Evolutionary conservation across 2,329 filamentous ascomycete genomes (phyloP).

Genomic region (Pseudogymnoascus verrucosus): DNA sequence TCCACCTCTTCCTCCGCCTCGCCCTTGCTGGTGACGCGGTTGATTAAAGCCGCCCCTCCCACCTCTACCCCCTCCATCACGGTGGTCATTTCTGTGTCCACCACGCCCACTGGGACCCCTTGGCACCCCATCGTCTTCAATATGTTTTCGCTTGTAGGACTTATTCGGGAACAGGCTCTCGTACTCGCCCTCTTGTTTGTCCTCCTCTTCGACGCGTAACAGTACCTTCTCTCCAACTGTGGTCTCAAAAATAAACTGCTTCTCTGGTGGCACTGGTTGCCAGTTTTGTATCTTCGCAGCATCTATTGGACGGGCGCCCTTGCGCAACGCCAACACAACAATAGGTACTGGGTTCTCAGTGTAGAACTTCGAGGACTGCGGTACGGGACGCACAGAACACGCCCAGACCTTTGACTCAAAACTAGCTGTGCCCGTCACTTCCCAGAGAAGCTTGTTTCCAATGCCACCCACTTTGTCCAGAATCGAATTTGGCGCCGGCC

Average conservation of each 20-base stretch:
- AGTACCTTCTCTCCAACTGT: slow-evolving; percentile 81
- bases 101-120: slow-evolving; percentile 27
- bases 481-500: slow-evolving; percentile 62
- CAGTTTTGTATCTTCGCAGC: slow-evolving; percentile 76
- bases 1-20: slow-evolving; percentile 25
- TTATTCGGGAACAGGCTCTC: slow-evolving; percentile 56
- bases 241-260: slow-evolving; percentile 70
- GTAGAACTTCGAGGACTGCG: slow-evolving; percentile 58
- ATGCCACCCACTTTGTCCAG: slow-evolving; percentile 81
- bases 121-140: slow-evolving; percentile 42
- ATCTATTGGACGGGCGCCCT: slow-evolving; percentile 68
- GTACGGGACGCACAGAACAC: slow-evolving; percentile 66
- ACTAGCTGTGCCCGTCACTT: slow-evolving; percentile 66
- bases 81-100: slow-evolving; percentile 26
- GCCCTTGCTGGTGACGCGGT: slow-evolving; percentile 10
- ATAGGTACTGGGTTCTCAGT: slow-evolving; percentile 72
- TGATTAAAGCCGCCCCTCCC: slow-evolving; percentile 26
- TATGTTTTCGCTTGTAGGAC: slow-evolving; percentile 53
- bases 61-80: slow-evolving; percentile 29
- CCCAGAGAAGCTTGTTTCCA: slow-evolving; percentile 75
- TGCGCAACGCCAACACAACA: slow-evolving; percentile 74
- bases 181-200: slow-evolving; percentile 52
- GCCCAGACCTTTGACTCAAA: slow-evolving; percentile 84
- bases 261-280: slow-evolving; percentile 65
- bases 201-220: slow-evolving; percentile 69